phyloP scores from a whole-genome alignment of 139 green algal species.

The Pleodorina starrii region DNA sequence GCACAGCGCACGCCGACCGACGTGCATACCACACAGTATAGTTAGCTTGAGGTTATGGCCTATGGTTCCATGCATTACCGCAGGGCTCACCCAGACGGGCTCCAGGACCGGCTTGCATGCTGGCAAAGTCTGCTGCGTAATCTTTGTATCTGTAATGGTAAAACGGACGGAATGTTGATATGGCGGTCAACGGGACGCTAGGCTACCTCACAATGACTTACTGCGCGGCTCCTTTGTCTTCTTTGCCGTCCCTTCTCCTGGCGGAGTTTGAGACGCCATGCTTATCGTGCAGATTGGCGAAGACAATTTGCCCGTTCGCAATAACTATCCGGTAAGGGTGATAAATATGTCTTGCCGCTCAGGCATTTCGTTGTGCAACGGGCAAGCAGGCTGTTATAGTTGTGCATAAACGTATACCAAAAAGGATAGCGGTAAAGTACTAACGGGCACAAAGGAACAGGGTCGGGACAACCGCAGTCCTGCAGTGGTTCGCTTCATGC shows the following conservation, averaged over 20 bases:
- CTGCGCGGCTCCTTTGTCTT: constrained; percentile 53
- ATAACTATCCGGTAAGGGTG: no score
- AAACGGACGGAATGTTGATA: background rate
- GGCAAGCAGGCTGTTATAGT: no score
- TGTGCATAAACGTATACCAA: no score
- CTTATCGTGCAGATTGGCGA: background rate
- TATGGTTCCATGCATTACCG: no score
- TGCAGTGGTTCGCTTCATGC: no score
- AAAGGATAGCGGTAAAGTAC: no score
- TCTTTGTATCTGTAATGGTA: constrained; percentile 64
- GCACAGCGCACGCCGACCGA: no score
- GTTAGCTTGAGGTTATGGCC: background rate
- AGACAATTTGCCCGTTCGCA: background rate
- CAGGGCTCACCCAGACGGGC: constrained; percentile 72
- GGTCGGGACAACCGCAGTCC: no score
- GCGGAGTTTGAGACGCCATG: constrained; percentile 20
- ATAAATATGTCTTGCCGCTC: no score
- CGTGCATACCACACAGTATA: background rate
- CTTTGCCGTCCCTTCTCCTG: background rate
- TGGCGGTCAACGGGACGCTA: background rate
- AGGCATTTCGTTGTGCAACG: no score
- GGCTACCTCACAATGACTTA: background rate
- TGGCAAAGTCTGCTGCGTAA: constrained; percentile 88
- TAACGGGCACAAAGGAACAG: no score
- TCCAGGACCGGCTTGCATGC: constrained; percentile 87